These are phyloP conservation scores for Trichoderma hamatum DNA, from an alignment of 2,329 filamentous ascomycete genomes.

Conservation along the genomic window DNA sequence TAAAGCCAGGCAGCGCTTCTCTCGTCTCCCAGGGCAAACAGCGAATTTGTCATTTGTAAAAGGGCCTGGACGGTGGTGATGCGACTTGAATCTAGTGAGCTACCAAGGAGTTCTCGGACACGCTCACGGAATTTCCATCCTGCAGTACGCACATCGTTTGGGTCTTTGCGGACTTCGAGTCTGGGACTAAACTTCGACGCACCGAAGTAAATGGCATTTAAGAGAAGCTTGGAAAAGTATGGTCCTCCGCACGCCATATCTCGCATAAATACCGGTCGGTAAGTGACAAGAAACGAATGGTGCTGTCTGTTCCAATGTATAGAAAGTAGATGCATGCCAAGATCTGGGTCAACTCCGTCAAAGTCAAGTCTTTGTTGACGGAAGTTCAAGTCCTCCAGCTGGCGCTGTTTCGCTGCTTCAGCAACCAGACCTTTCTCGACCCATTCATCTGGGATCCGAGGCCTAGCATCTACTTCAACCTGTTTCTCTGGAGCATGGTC, in stretches of 20 bases:
- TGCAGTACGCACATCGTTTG: slow-evolving; percentile 30
- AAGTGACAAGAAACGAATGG: slow-evolving; percentile 43
- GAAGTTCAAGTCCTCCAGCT: no score
- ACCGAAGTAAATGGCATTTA: slow-evolving; percentile 43
- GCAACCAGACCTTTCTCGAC: neutral
- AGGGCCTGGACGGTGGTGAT: no score
- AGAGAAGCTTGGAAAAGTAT: slow-evolving; percentile 42
- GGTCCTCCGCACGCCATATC: slow-evolving; percentile 41
- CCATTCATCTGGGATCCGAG: neutral
- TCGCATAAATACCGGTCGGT: slow-evolving; percentile 44
- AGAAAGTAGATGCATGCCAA: slow-evolving; percentile 43
- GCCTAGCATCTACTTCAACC: neutral
- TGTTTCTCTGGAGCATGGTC: neutral
- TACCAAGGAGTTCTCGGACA: slow-evolving; percentile 33
- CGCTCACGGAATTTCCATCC: slow-evolving; percentile 33
- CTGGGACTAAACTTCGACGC: slow-evolving; percentile 36
- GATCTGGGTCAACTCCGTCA: slow-evolving; percentile 34
- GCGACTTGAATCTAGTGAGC: slow-evolving; percentile 21
- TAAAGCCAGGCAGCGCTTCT: slow-evolving; percentile 43
- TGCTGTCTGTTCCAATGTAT: slow-evolving; percentile 47
- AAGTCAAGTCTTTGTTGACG: slow-evolving; percentile 12
- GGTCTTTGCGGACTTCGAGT: slow-evolving; percentile 31
- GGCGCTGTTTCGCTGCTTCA: neutral
- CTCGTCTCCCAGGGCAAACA: neutral
- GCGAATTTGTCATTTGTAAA: neutral